Evolutionary conservation across 805 yeast species (phyloP), one percentile per base, ranked within the genome.

Genomic region (Grigorovia yakushimaensis): DNA sequence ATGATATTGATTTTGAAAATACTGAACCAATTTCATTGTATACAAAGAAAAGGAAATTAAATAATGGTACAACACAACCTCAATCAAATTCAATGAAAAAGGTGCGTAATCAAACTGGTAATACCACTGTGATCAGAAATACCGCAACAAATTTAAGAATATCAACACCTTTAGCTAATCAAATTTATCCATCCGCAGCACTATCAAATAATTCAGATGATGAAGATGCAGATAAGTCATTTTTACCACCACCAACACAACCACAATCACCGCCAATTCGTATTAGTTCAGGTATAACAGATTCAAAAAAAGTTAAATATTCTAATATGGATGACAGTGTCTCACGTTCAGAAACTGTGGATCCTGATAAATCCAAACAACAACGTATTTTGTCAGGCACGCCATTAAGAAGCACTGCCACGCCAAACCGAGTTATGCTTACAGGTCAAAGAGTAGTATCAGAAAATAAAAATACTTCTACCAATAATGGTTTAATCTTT

Each of bases 161-260:
- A 22, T 65, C 72, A 1, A 69, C 73, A 1, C 73, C 72, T 3
- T 49, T 69, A 42, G 64, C 72, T 3, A 65, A 68, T 42, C 73
- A 70, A 47, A 61, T 70, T 9, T 70, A 59, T 48, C 72, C 73
- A 11, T 18, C 42, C 17, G 49, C 43, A 35, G 45, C 53, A n/a
- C 42, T 56, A 17, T 56, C 60, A 22, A 62, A 63, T 44, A 62
- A 66, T 0, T 61, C 57, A 41, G 60, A 58, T 55, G 47, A 67
- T 54, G 62, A 62, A 54, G 65, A 59, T 6, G 64, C 53, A 1
- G 67, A 64, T 37, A 59, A 64, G 35, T 65, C 68, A 3, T 54
- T 64, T 22, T 51, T 65, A 47, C 68, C 68, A 13, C 69, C 69
- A n/a, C 69, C 69, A 20, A 55, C 60, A 11, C 63, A 57, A 46